Percentiles rank a stretch among this genome's conserved stretches.
Evolutionary conservation across 1,284 basidiomycete genomes (phyloP).

Genomic region (Somion occarium): DNA sequence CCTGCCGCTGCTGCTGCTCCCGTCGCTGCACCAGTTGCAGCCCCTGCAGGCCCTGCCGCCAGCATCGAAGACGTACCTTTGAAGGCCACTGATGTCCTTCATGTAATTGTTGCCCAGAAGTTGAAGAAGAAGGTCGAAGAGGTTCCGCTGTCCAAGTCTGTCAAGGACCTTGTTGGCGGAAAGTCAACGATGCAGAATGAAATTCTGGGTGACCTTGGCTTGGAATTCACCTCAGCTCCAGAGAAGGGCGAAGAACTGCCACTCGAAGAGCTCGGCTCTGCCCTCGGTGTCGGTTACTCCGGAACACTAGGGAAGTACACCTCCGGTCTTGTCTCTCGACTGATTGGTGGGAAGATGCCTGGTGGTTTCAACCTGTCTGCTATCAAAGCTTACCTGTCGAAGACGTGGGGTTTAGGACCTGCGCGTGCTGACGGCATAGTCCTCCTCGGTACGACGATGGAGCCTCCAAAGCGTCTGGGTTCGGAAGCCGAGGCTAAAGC

Average conservation of each 20-base stretch:
- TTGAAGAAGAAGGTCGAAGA: slow-evolving; percentile 93
- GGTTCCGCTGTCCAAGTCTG: slow-evolving; percentile 89
- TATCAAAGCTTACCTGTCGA: slow-evolving; percentile 87
- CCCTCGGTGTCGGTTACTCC: slow-evolving; percentile 77
- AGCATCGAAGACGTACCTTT: slow-evolving; percentile 87
- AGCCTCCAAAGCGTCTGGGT: slow-evolving; percentile 90
- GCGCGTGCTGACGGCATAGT: slow-evolving; percentile 89
- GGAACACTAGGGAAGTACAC: slow-evolving; percentile 95
- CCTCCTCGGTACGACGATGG: slow-evolving; percentile 86
- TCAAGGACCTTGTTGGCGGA: slow-evolving; percentile 97
- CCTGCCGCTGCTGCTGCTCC: slow-evolving; percentile 40
- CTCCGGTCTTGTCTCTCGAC: slow-evolving; percentile 86
- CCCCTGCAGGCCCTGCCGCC: slow-evolving; percentile 57
- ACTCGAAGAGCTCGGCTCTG: slow-evolving; percentile 90
- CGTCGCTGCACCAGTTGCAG: slow-evolving; percentile 38
- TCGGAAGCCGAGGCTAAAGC: slow-evolving; percentile 91
- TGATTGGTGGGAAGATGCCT: slow-evolving; percentile 96
- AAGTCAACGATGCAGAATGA: slow-evolving; percentile 99
- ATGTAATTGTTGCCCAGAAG: slow-evolving; percentile 93
- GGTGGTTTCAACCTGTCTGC: slow-evolving; percentile 96
- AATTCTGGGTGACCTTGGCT: slow-evolving; percentile 89
- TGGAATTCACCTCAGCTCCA: slow-evolving; percentile 87
- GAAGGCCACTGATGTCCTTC: slow-evolving; percentile 88
- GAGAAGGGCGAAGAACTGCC: slow-evolving; percentile 98
- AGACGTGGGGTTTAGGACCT: slow-evolving; percentile 92